These are phyloP conservation scores for Apiotrichum porosum DNA, from an alignment of 1,284 basidiomycete species.

Conservation along the genomic window DNA sequence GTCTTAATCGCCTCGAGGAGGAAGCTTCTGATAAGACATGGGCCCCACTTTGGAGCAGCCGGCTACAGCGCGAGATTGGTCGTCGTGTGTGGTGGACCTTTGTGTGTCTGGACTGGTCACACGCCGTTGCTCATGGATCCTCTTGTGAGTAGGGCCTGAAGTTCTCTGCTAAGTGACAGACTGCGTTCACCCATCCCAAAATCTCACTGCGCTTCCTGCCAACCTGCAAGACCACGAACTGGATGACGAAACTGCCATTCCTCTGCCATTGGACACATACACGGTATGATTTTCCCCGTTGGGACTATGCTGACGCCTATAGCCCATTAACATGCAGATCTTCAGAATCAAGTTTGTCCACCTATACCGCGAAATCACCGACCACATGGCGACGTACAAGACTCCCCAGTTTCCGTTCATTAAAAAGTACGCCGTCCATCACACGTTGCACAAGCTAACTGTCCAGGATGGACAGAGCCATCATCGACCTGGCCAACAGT, in stretches of 20 bases:
- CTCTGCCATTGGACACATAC: slow-evolving; percentile 9
- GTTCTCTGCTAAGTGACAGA: slow-evolving; percentile 7
- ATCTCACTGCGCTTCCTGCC: slow-evolving; percentile 17
- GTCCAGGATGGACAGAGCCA: slow-evolving; percentile 15
- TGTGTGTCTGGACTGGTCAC: slow-evolving; percentile 23
- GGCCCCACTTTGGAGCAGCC: slow-evolving; percentile 14
- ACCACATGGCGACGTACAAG: slow-evolving; percentile 13
- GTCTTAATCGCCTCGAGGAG: slow-evolving; percentile 21
- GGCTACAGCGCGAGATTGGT: slow-evolving; percentile 17
- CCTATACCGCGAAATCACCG: slow-evolving; percentile 20
- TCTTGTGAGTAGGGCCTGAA: slow-evolving; percentile 6
- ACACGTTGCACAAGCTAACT: not conserved
- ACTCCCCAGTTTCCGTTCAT: slow-evolving; percentile 17
- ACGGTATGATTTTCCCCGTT: slow-evolving; percentile 1
- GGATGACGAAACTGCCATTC: slow-evolving; percentile 6
- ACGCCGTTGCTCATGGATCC: slow-evolving; percentile 17
- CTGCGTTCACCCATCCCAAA: slow-evolving; percentile 21
- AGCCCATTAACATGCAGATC: slow-evolving; percentile 19
- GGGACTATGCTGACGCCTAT: not conserved
- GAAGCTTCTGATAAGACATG: slow-evolving; percentile 15
- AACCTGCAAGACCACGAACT: slow-evolving; percentile 21
- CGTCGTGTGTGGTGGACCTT: slow-evolving; percentile 26
- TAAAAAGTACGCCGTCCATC: slow-evolving; percentile 2
- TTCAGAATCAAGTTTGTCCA: slow-evolving; percentile 17
- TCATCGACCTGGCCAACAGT: slow-evolving; percentile 11